Base-by-base conservation (phyloP, 2,329 filamentous ascomycete genomes). In the Sclerotinia subarctica region DNA sequence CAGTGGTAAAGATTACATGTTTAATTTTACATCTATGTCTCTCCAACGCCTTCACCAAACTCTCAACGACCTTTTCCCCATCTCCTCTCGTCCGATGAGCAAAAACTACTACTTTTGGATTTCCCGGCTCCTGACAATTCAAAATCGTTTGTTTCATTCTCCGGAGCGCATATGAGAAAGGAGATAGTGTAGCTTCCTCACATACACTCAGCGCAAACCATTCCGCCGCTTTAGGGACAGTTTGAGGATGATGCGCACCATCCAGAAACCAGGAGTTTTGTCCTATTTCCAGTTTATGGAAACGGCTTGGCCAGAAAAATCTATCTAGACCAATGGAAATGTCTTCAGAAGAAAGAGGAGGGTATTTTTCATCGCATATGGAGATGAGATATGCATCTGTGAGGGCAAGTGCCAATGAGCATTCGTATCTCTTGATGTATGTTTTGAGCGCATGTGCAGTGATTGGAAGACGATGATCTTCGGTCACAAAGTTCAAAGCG, bases 301-400 rank as follows among this genome's bases (percentile, higher is more conserved):
- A 97, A 38, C 94, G 85, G 3, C 94, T 95, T 42, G 92, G 86
- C 81, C 93, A 91, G 3, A 86, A 86, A 7, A 92, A 90, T 72
- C 86, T 80, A 76, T 93, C 87, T 1, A 98, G 81, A 0, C 93
- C 94, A 7, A 56, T 51, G 15, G 29, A n/a, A 4, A 32, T 84
- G 81, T 59, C 87, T 80, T 76, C 96, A 90, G 72, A 88, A 83
- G 15, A 79, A 76, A 0, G 93, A 78, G 7, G 77, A 70, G 21
- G 60, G 24, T n/a, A 42, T 17, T 58, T 51, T 47, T 63, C 24
- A 19, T 74, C 69, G 54, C 87, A 71, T 0, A 80, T 83, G 0
- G 81, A 75, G 70, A 84, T 82, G 0, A 66, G 53, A n/a, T 59
- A 66, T 32, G 64, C 21, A 51, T 66, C 64, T n/a, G 84, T 83